Percentiles rank a stretch among this genome's conserved stretches.
These are phyloP conservation scores for Escallonia rubra DNA, from an alignment of 129 eudicot genomes.

Conservation along the genomic window DNA sequence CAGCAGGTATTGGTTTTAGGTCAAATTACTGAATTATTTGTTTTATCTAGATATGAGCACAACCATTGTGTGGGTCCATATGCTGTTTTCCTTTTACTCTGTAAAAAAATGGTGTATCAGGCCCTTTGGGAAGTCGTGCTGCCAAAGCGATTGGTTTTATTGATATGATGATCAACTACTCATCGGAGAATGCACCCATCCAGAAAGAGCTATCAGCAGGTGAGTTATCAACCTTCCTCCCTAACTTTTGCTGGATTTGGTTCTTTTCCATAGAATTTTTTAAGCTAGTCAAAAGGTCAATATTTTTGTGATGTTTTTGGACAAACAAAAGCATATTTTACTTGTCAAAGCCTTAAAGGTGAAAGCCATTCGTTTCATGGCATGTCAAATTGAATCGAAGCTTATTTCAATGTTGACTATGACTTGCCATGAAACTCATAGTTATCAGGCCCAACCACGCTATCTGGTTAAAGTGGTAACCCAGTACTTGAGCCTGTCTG, in stretches of 20 bases:
- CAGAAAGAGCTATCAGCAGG: constrained; percentile 27
- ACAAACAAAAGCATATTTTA: neutral
- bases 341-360: too few relatives aligned
- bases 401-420: too few relatives aligned
- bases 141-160: constrained; percentile 28
- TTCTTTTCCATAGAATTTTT: neutral
- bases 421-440: too few relatives aligned
- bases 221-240: neutral
- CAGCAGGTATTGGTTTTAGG: neutral
- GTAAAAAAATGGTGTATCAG: constrained; percentile 22
- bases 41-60: too few relatives aligned
- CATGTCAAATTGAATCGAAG: too few relatives aligned
- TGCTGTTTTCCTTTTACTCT: too few relatives aligned
- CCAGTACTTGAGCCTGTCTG: too few relatives aligned
- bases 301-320: neutral
- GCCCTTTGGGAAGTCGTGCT: constrained; percentile 93
- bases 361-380: too few relatives aligned
- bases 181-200: constrained; percentile 21
- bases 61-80: too few relatives aligned
- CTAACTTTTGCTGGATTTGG: neutral
- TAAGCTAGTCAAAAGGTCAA: neutral
- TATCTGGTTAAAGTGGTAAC: too few relatives aligned
- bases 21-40: too few relatives aligned
- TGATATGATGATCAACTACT: constrained; percentile 33
- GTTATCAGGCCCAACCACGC: too few relatives aligned